Conservation (phyloP, 2,329 filamentous ascomycete species). For the Calonectria pseudoreteaudii region DNA sequence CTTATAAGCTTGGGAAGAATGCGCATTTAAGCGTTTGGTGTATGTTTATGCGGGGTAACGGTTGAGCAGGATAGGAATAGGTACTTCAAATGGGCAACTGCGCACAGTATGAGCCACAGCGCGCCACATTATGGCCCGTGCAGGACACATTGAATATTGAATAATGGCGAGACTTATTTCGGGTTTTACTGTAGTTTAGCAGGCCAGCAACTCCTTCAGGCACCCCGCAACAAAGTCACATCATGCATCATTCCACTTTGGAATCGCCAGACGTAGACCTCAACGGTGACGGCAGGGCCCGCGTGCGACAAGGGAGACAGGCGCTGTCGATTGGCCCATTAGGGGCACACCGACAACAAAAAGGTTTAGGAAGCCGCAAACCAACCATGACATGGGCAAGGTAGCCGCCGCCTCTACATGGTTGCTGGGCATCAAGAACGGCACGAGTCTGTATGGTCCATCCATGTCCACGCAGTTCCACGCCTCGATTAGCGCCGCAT, state of each 20-base stretch:
- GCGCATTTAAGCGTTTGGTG: no score
- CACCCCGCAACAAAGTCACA: slow-evolving; percentile 40
- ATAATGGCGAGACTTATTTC: background rate
- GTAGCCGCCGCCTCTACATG: background rate
- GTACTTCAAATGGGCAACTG: background rate
- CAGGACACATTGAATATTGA: background rate
- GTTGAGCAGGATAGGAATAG: background rate
- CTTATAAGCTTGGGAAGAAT: background rate
- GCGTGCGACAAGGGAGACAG: slow-evolving; percentile 11
- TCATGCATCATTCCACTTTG: slow-evolving; percentile 43
- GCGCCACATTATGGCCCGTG: background rate
- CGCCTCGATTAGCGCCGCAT: slow-evolving; percentile 7
- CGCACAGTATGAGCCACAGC: background rate
- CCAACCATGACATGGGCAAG: background rate
- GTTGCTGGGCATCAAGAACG: background rate
- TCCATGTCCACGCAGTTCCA: slow-evolving; percentile 15
- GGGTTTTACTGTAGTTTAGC: background rate
- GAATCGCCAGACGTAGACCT: slow-evolving; percentile 40
- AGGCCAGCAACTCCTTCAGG: slow-evolving; percentile 16
- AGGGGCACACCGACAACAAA: background rate
- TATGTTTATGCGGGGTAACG: background rate
- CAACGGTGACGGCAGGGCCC: slow-evolving; percentile 33
- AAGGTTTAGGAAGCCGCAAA: background rate
- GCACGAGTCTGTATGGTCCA: background rate
- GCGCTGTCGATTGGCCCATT: background rate